These are phyloP conservation scores for Bremia lactucae DNA, from an alignment of 352 stramenopile species.

Conservation along the genomic window DNA sequence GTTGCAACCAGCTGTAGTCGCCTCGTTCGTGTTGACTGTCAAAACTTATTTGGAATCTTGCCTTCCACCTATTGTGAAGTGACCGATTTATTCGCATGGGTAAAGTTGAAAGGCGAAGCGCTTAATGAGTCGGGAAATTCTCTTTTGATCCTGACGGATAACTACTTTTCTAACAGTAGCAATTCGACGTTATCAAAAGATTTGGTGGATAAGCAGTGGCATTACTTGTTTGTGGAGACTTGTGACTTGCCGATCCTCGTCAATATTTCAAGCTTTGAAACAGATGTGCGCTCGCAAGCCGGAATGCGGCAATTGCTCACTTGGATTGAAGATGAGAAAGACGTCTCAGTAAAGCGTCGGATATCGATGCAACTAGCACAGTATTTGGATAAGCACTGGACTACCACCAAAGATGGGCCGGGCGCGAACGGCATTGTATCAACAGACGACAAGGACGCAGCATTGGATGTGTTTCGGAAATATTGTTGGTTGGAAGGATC, in stretches of 20 bases:
- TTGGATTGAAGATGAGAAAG: conserved; percentile 37
- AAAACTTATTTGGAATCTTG: conserved; percentile 22
- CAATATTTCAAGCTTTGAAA: conserved; percentile 10
- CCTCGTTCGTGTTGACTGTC: conserved; percentile 5
- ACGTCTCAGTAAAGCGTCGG: conserved; percentile 17
- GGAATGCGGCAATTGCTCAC: conserved; percentile 25
- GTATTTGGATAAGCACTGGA: conserved; percentile 38
- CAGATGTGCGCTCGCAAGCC: conserved; percentile 9
- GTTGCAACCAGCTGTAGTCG: conserved; percentile 18
- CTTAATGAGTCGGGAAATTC: background rate
- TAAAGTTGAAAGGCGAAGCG: conserved; percentile 7
- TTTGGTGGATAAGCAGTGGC: conserved; percentile 16
- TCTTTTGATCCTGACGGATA: conserved; percentile 8
- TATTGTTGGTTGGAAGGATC: conserved; percentile 34
- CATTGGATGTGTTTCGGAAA: conserved; percentile 14
- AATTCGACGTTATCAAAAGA: background rate
- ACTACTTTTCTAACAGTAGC: conserved; percentile 8
- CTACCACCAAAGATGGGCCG: background rate
- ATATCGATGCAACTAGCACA: conserved; percentile 39
- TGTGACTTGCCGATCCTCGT: conserved; percentile 33
- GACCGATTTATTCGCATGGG: conserved; percentile 20
- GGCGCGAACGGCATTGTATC: background rate
- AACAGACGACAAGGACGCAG: conserved; percentile 5
- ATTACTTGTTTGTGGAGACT: conserved; percentile 27
- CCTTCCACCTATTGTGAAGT: conserved; percentile 15